phyloP scores from a whole-genome alignment of 2,329 filamentous ascomycete species.

The Elsinoe australis region DNA sequence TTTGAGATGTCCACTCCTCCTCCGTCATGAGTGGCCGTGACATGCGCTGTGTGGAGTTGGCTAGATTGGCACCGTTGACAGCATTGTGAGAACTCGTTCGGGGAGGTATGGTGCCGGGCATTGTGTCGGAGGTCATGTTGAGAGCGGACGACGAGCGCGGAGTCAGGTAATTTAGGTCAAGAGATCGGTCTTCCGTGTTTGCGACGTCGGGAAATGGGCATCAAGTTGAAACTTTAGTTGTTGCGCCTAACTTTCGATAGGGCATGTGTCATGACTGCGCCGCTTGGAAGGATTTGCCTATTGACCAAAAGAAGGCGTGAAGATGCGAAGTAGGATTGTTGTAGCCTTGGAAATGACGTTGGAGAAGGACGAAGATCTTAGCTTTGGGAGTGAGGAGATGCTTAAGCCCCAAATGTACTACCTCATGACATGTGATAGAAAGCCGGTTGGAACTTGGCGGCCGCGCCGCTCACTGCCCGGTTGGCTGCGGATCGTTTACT shows the following conservation, averaged over 20 bases:
- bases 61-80: constrained; percentile 12
- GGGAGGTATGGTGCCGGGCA: constrained; percentile 20
- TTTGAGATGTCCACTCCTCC: constrained; percentile 17
- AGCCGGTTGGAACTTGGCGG: constrained; percentile 11
- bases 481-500: constrained; percentile 8
- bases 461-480: constrained; percentile 5
- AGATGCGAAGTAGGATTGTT: background rate
- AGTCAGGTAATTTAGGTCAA: constrained; percentile 10
- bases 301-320: background rate
- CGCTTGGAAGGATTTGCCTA: constrained; percentile 5
- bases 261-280: constrained; percentile 14
- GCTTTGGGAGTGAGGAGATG: background rate
- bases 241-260: constrained; percentile 8
- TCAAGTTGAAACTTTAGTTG: constrained; percentile 6
- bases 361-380: background rate
- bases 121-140: constrained; percentile 18
- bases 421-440: constrained; percentile 16
- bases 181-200: background rate
- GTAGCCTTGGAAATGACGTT: constrained; percentile 7
- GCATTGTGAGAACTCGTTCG: constrained; percentile 17
- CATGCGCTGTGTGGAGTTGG: constrained; percentile 12
- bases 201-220: constrained; percentile 9
- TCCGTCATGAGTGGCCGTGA: constrained; percentile 9
- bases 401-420: constrained; percentile 6
- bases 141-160: constrained; percentile 3